Evolutionary conservation across 129 eudicot species (phyloP).

Genomic region (Logfia minima): DNA sequence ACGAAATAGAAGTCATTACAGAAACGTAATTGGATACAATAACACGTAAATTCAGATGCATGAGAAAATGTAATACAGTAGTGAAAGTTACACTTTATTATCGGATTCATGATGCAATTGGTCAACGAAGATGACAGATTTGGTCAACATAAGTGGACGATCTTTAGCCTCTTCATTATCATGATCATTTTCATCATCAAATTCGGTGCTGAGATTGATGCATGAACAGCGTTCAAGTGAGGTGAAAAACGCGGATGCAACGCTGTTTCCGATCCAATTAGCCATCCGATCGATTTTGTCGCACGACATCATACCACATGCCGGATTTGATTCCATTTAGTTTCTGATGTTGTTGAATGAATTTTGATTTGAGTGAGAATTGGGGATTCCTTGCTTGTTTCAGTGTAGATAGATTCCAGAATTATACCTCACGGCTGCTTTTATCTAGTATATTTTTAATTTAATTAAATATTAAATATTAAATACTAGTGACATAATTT

Average conservation of each 20-base stretch:
- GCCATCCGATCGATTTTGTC: slow-evolving; percentile 56
- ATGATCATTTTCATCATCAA: slow-evolving; percentile 39
- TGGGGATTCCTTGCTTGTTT: background rate
- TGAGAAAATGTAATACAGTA: background rate
- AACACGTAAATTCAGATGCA: background rate
- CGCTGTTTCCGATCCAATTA: slow-evolving; percentile 53
- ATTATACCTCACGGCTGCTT: background rate
- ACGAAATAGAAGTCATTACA: background rate
- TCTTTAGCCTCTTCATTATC: slow-evolving; percentile 61
- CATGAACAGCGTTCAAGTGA: slow-evolving; percentile 69
- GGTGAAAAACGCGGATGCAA: slow-evolving; percentile 63
- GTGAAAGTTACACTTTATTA: background rate
- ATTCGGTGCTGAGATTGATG: slow-evolving; percentile 48
- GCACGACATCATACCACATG: slow-evolving; percentile 36
- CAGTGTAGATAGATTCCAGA: background rate
- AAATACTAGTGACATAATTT: too few relatives aligned
- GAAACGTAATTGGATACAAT: background rate
- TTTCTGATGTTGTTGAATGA: background rate
- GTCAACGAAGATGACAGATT: slow-evolving; percentile 14
- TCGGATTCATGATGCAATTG: background rate
- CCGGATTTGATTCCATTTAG: slow-evolving; percentile 16
- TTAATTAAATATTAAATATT: too few relatives aligned
- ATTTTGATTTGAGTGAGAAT: background rate
- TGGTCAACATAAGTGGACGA: slow-evolving; percentile 56
- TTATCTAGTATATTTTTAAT: too few relatives aligned